Base-by-base conservation (phyloP, 495 filamentous ascomycete species). In the Tuber indicum region DNA sequence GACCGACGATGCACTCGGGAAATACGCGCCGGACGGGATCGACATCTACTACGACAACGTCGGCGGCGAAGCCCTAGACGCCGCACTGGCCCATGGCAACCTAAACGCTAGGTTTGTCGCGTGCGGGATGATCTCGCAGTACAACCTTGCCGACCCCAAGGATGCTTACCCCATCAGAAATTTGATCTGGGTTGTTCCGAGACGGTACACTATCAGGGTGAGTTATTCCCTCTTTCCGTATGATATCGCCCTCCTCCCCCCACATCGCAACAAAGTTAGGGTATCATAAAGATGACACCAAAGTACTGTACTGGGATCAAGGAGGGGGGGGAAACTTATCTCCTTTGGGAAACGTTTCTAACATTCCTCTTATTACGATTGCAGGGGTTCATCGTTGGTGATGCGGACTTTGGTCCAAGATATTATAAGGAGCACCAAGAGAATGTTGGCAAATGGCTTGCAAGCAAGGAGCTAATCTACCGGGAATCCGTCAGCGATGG, bases 1-100 rank as follows among this genome's bases (percentile, higher is more conserved):
- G 80, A 87, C 91, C 26, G 81, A 81, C 1, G 91, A 92, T 71
- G 95, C 94, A 2, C 86, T 97, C 72, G 84, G 86, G 78, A 88
- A 93, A 78, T 85, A 97, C 69, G 92, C 92, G 9, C 94, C 94
- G 0, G 82, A 95, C 44, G 95, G 94, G 17, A 88, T 98, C 71
- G 93, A 97, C 82, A 97, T 98, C 84, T 97, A 97, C 72, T 98
- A 91, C 81, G 94, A 98, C 84, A 97, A 97, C 78, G 94, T 98
- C 32, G 94, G 94, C 12, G 94, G 94, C 12, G 93, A 95, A 86
- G 91, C 93, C 79, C 86, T 97, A 49, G 92, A 94, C 78, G 94
- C 93, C 39, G 89, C 92, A 0, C 81, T 98, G 14, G 86, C 89
- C 17, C 86, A 86, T 43, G 86, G 96, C 85, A 97, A 93, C 71